Percentiles rank a stretch among this genome's conserved stretches.
These are phyloP conservation scores for Torrubiellomyces zombiae DNA, from an alignment of 2,329 filamentous ascomycete genomes.

Conservation along the genomic window DNA sequence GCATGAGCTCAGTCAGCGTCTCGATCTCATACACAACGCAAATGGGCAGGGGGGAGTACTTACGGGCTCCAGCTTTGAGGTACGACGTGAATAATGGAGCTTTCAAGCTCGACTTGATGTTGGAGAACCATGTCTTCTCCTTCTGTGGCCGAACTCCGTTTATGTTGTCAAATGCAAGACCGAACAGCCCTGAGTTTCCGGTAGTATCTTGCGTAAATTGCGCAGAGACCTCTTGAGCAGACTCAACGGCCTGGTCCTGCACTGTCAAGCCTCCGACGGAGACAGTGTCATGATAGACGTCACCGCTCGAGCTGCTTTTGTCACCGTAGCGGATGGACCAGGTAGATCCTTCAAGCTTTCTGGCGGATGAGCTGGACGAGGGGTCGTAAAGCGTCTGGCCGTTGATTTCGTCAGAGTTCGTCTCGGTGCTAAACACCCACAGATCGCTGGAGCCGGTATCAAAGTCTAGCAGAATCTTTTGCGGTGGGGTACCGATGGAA, in stretches of 20 bases:
- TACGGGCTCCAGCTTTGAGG: conserved; percentile 32
- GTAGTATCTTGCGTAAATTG: conserved; percentile 23
- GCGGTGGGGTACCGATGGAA: conserved; percentile 7
- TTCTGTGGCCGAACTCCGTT: conserved; percentile 23
- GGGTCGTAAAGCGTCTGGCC: conserved; percentile 26
- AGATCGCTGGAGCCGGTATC: conserved; percentile 13
- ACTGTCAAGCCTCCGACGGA: conserved; percentile 24
- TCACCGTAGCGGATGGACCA: conserved; percentile 30
- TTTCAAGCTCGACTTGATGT: conserved; percentile 8
- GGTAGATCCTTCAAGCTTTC: conserved; percentile 17
- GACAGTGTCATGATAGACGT: conserved; percentile 26
- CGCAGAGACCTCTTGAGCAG: conserved; percentile 22
- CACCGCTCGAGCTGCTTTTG: conserved; percentile 22
- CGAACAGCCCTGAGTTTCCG: conserved; percentile 23
- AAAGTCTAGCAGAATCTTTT: conserved; percentile 7
- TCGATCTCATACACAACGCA: conserved; percentile 10
- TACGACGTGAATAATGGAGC: conserved; percentile 48
- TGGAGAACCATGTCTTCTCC: conserved; percentile 28
- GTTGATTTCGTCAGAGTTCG: conserved; percentile 14
- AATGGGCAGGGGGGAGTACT: conserved; percentile 1
- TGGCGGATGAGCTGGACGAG: conserved; percentile 18
- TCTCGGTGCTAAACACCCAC: conserved; percentile 25
- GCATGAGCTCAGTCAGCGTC: not conserved
- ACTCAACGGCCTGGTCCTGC: conserved; percentile 24
- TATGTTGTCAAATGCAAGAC: conserved; percentile 23